phyloP scores from a whole-genome alignment of 2,329 filamentous ascomycete genomes.

The Colletotrichum acutatum region DNA sequence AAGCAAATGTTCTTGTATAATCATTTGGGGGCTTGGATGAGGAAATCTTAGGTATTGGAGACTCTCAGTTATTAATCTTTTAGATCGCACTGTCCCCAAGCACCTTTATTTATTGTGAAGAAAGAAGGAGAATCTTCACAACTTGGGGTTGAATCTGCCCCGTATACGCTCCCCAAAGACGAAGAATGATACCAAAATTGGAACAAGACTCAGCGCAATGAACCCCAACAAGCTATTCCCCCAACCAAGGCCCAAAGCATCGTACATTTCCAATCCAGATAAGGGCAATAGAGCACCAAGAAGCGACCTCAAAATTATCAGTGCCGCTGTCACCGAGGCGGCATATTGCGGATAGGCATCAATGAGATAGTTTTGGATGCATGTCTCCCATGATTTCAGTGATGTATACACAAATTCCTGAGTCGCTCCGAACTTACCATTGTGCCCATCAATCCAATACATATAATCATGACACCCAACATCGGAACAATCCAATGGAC shows the following conservation, averaged over 20 bases:
- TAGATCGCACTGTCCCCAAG: too few species aligned
- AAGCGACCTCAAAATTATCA: constrained; percentile 11
- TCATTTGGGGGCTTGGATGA: too few species aligned
- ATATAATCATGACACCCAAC: constrained; percentile 64
- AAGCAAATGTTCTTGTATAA: too few species aligned
- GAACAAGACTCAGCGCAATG: constrained; percentile 24
- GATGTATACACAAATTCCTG: too few species aligned
- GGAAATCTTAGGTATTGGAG: too few species aligned
- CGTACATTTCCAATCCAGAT: constrained; percentile 28
- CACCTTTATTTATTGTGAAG: too few species aligned
- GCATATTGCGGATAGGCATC: constrained; percentile 40
- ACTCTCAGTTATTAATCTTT: too few species aligned
- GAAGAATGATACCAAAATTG: constrained; percentile 21
- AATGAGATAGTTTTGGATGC: constrained; percentile 42
- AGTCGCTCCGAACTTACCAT: too few species aligned
- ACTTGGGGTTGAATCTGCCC: background rate
- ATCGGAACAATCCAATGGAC: constrained; percentile 70
- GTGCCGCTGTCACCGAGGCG: constrained; percentile 8
- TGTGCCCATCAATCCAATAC: constrained; percentile 49
- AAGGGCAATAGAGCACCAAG: constrained; percentile 35
- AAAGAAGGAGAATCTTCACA: too few species aligned
- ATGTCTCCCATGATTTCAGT: constrained; percentile 33
- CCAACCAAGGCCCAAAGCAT: constrained; percentile 35
- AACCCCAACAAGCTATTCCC: constrained; percentile 37
- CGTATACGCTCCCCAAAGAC: constrained; percentile 21